Evolutionary conservation across 768 basidiomycete genomes (phyloP), one percentile per base, ranked within the genome.

Genomic region (Pleurotus citrinopileatus): DNA sequence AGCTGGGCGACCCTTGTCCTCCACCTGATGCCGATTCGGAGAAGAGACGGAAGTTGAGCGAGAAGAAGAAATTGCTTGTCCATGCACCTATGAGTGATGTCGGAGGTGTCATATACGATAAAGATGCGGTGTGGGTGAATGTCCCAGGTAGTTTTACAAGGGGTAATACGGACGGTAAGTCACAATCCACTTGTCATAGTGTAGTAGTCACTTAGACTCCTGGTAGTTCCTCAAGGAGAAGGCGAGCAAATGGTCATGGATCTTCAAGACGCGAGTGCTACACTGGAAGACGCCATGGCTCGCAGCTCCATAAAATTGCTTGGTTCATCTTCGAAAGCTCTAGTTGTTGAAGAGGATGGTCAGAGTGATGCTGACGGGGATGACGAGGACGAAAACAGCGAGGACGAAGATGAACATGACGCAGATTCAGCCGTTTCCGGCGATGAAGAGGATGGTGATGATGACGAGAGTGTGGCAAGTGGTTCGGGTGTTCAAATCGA

Each of bases 61-160:
- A 98, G 70, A 96, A 97, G 76, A 91, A 89, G 69, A 95, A 91
- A 66, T 66, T 93, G 36, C 72, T 96, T 1, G 84, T 98, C 1
- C 93, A 98, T 67, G 97, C 97, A 13, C 97, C 97, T 1, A 98
- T 99, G 97, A 97, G 94, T 67, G 96, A 98, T 63, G 88, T 98
- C 1, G 96, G 96, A 9, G 97, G 96, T 2, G 84, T 99, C 52
- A 83, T 91, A 70, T 98, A 96, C 65, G 97, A 99, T 74, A 98
- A 98, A 68, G 96, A 98, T 64, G 93, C 94, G 0, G 95, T 99
- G 2, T 99, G 91, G 80, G 88, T 99, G 59, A 98, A 98, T 67
- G 95, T 98, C 8, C 90, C 94, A 10, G 97, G 97, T 1, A 96
- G 82, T 63, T 99, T 99, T 66, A 87, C 91, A 12, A 77, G 87